A percentile compares a stretch with the other conserved stretches of the same genome.
phyloP scores from a whole-genome alignment of 768 basidiomycete genomes.

The Tubosaeta sp. region DNA sequence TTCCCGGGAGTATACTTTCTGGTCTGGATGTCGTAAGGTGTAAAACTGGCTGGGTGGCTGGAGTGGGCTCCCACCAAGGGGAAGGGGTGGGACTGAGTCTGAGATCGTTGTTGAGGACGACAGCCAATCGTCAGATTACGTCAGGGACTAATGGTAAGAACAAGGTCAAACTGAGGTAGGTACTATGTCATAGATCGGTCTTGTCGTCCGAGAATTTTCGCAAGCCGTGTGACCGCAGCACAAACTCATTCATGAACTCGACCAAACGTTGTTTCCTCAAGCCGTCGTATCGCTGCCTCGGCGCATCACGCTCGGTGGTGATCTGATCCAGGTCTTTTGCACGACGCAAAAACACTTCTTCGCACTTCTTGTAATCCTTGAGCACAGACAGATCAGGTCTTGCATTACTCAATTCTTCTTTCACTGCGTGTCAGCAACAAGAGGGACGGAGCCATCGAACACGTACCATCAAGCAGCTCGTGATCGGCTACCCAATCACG shows the following conservation, averaged over 20 bases:
- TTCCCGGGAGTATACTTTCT: too few species aligned
- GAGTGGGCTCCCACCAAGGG: too few species aligned
- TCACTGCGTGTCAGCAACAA: slow-evolving; percentile 56
- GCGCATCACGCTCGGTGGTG: slow-evolving; percentile 68
- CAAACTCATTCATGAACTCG: slow-evolving; percentile 95
- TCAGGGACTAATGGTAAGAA: too few species aligned
- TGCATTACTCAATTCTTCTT: slow-evolving; percentile 79
- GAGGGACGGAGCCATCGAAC: slow-evolving; percentile 9
- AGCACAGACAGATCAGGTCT: slow-evolving; percentile 86
- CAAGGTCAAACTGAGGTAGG: too few species aligned
- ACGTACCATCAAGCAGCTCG: slow-evolving; percentile 71
- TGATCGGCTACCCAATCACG: slow-evolving; percentile 76
- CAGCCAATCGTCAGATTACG: too few species aligned
- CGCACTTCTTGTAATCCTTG: slow-evolving; percentile 85
- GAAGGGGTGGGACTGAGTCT: too few species aligned
- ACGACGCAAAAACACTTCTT: slow-evolving; percentile 87
- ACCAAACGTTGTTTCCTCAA: slow-evolving; percentile 85
- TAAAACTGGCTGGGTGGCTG: too few species aligned
- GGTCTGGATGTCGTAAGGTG: too few species aligned
- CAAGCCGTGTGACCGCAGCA: too few species aligned
- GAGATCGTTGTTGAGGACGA: too few species aligned
- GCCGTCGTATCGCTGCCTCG: slow-evolving; percentile 82
- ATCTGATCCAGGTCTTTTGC: slow-evolving; percentile 82
- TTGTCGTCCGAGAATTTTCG: too few species aligned
- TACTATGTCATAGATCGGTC: too few species aligned